Evolutionary conservation across 768 basidiomycete species (phyloP).

Genomic region (Udeniomyces megalosporus): DNA sequence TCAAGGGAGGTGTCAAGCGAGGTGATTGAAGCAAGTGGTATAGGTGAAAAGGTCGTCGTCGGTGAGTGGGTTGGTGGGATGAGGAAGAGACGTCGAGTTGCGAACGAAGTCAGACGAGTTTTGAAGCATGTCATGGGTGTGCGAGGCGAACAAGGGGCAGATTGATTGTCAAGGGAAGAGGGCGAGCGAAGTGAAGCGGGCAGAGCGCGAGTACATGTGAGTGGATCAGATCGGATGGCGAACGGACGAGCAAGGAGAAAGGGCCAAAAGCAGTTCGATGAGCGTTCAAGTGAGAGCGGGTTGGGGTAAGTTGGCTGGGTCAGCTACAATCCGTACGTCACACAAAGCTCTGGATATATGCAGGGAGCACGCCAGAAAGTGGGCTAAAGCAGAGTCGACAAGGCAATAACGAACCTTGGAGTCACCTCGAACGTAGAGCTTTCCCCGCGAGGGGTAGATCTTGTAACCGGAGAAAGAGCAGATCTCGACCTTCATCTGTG

Average conservation of each 20-base stretch:
- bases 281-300: no score
- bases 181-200: not conserved
- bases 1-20: not conserved
- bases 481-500: conserved; percentile 72
- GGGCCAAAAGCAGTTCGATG: no score
- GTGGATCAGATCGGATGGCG: not conserved
- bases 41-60: not conserved
- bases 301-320: no score
- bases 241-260: not conserved
- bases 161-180: not conserved
- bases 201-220: not conserved
- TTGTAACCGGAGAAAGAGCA: conserved; percentile 94
- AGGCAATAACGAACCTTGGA: conserved; percentile 51
- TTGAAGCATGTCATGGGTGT: no score
- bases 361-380: no score
- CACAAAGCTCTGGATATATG: no score
- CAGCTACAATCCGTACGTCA: no score
- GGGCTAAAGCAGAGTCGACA: not conserved
- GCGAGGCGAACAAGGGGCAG: not conserved
- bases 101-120: not conserved
- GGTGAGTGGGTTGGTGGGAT: not conserved
- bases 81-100: not conserved
- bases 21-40: no score
- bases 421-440: conserved; percentile 87
- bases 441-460: conserved; percentile 97